Conservation (phyloP, 2,329 filamentous ascomycete species). For the Epichloe scottii region DNA sequence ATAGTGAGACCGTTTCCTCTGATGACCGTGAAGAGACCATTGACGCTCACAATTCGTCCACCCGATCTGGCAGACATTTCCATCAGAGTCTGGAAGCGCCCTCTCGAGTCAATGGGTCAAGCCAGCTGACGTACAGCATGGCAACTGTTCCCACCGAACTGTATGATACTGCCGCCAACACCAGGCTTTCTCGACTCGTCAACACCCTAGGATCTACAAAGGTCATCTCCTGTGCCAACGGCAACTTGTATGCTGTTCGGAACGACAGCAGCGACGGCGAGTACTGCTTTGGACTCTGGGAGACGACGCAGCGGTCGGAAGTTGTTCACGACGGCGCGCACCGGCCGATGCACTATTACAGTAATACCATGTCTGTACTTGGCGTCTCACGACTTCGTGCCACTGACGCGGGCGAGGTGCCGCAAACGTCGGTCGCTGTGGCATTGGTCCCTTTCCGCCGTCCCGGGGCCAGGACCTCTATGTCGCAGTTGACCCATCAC, state of each 20-base stretch:
- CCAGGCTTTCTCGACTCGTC: constrained; percentile 12
- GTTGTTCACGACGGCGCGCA: constrained; percentile 13
- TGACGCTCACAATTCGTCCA: neutral
- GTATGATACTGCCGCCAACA: constrained; percentile 11
- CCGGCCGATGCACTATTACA: constrained; percentile 22
- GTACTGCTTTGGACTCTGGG: constrained; percentile 14
- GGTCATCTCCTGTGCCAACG: constrained; percentile 20
- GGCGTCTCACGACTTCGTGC: constrained; percentile 20
- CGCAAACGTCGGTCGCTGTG: constrained; percentile 9
- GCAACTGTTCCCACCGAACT: neutral
- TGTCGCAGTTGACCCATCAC: constrained; percentile 11
- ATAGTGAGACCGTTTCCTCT: neutral
- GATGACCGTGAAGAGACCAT: neutral
- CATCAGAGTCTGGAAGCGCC: neutral
- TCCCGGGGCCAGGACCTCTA: constrained; percentile 9
- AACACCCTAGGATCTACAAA: constrained; percentile 10
- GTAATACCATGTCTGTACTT: constrained; percentile 17
- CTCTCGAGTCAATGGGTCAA: neutral
- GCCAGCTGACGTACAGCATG: constrained; percentile 1
- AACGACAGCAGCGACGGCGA: constrained; percentile 9
- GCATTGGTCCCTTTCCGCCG: constrained; percentile 9
- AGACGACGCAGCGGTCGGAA: constrained; percentile 7
- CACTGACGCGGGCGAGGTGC: constrained; percentile 9
- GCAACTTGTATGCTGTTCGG: constrained; percentile 20
- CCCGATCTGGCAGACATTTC: neutral